Conservation (phyloP, 169 alveolate genomes). For the Babesia caballi region DNA sequence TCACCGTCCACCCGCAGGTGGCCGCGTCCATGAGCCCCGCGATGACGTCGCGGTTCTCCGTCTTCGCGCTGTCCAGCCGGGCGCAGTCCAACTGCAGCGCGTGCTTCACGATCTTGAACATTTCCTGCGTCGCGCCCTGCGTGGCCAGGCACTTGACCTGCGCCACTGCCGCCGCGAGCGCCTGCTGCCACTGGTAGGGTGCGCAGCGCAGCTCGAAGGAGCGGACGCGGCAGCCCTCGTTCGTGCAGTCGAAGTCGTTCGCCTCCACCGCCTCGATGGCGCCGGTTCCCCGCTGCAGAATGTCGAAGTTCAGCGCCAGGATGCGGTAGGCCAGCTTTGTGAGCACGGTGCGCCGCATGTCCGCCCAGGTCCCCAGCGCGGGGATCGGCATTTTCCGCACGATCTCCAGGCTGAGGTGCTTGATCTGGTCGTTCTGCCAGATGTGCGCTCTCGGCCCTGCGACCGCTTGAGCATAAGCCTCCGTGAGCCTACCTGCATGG, state of each 20-base stretch:
- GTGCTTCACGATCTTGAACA: conserved; percentile 49
- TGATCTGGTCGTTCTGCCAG: conserved; percentile 46
- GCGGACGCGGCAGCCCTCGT: conserved; percentile 62
- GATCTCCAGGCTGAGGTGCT: conserved; percentile 38
- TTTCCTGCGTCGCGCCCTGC: conserved; percentile 24
- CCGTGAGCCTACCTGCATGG: conserved; percentile 14
- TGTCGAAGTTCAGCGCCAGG: conserved; percentile 48
- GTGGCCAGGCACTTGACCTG: conserved; percentile 28
- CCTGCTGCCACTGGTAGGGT: conserved; percentile 44
- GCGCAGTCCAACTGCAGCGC: conserved; percentile 37
- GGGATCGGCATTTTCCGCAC: conserved; percentile 60
- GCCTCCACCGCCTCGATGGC: conserved; percentile 31
- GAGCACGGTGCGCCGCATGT: conserved; percentile 23
- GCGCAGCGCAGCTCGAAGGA: conserved; percentile 50
- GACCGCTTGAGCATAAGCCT: not conserved
- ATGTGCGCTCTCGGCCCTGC: conserved; percentile 40
- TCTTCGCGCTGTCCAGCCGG: conserved; percentile 7
- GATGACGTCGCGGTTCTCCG: conserved; percentile 54
- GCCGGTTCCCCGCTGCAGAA: conserved; percentile 36
- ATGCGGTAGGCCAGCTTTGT: conserved; percentile 46
- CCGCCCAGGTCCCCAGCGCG: conserved; percentile 16
- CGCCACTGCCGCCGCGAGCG: conserved; percentile 40
- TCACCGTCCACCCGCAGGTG: conserved; percentile 65
- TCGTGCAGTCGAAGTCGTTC: conserved; percentile 62
- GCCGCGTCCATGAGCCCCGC: conserved; percentile 62